Base-by-base conservation (phyloP, 305 asterid species). In the Stenogyne calaminthoides region DNA sequence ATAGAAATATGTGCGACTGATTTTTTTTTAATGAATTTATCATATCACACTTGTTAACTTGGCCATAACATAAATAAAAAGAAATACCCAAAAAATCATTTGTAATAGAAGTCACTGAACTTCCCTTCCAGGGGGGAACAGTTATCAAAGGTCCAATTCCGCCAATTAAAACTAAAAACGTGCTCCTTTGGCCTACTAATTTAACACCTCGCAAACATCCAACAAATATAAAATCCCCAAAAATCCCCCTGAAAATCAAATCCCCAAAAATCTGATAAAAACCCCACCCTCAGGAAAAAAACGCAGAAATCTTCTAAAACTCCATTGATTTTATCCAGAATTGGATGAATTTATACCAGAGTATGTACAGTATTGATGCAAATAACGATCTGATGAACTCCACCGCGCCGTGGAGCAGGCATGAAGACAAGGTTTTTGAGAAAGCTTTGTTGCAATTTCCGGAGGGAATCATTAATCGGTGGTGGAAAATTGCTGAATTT, bases 391-490 rank as follows among this genome's bases (percentile, higher is more conserved):
- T 40, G 52, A 40, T 61, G 49, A 70, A 34, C 65, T 63, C 77
- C 40, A 67, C 70, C 39, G 55, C 73, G 7, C 16, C 69, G 34
- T 89, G 97, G 97, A 80, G 82, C 22, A 69, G 91, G 27, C 60
- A 71, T 2, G 97, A 90, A 47, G 93, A 90, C 75, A 92, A 92
- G 70, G 10, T 84, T 1, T 92, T 92, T 49, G 97, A 92, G 84
- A 77, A 81, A 52, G 88, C 83, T 12, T 65, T 92, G 75, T 85
- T 89, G n/a, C 71, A 82, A 69, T 84, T 71, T 12, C 85, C 92
- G 0, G 97, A 89, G n/a, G 94, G 80, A 15, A 58, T 72, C 5
- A 70, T 52, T 6, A 85, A 88, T 77, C 81, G 96, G 74, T 92
- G 96, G 96, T 79, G 68, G 29, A 80, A 44, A 72, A 88, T 92